These are phyloP conservation scores for Chaetoscypha palmicola DNA, from an alignment of 2,329 filamentous ascomycete genomes.

Conservation along the genomic window DNA sequence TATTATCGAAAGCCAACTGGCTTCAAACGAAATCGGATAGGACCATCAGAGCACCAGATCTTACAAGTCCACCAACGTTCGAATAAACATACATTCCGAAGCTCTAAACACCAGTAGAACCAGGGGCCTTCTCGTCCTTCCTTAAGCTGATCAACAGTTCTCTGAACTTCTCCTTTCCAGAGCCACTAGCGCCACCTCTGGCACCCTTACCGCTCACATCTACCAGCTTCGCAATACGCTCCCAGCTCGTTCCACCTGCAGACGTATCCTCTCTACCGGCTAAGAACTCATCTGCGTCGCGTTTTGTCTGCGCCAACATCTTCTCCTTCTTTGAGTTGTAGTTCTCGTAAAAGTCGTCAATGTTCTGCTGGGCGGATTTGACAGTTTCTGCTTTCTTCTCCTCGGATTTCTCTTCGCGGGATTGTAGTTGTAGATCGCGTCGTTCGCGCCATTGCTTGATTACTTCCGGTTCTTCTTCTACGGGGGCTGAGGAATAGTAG, in stretches of 20 bases:
- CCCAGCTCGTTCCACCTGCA: conserved; percentile 94
- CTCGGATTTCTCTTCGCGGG: conserved; percentile 77
- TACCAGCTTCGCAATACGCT: conserved; percentile 95
- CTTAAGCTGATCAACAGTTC: conserved; percentile 79
- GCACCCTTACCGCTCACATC: conserved; percentile 90
- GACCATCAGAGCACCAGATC: conserved; percentile 24
- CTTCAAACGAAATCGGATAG: too few relatives aligned
- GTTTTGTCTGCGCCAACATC: conserved; percentile 75
- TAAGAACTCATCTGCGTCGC: conserved; percentile 90
- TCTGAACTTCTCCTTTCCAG: conserved; percentile 93
- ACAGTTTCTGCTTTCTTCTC: conserved; percentile 79
- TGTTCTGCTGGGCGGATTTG: conserved; percentile 84
- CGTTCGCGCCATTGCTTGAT: conserved; percentile 89
- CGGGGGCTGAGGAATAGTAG: conserved; percentile 33
- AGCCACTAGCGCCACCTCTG: conserved; percentile 79
- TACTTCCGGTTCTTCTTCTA: conserved; percentile 82
- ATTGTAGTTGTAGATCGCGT: conserved; percentile 73
- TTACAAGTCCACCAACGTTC: conserved; percentile 20
- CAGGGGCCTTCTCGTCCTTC: conserved; percentile 84
- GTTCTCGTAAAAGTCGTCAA: conserved; percentile 99
- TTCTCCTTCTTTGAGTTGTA: conserved; percentile 99
- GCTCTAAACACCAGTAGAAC: conserved; percentile 53
- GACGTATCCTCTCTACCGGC: conserved; percentile 85
- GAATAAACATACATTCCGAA: conserved; percentile 7
- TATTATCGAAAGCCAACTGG: conserved; percentile 8